Evolutionary conservation across 1,284 basidiomycete genomes (phyloP).

Genomic region (Sporisorium exsertum): DNA sequence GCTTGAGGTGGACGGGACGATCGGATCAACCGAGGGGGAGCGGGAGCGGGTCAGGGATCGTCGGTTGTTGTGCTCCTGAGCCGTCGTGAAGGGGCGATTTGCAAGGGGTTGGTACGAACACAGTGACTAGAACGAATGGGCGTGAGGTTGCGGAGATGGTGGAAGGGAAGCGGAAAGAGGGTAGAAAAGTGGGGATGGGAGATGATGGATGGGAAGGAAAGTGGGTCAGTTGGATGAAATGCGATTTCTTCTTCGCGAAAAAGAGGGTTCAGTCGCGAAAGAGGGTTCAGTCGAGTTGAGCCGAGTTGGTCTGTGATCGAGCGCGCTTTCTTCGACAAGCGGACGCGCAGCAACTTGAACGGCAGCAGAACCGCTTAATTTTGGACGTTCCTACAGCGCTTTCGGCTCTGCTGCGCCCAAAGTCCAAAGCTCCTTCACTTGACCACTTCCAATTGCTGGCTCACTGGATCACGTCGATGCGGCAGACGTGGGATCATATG

Average conservation of each 20-base stretch:
- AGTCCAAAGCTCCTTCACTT: no score
- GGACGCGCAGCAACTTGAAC: constrained; percentile 1
- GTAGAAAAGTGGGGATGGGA: not conserved
- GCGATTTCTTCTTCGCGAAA: not conserved
- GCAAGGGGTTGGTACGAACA: no score
- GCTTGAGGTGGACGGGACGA: not conserved
- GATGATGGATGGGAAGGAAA: not conserved
- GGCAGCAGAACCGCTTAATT: no score
- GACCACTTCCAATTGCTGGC: no score
- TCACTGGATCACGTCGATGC: no score
- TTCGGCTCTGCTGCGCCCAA: no score
- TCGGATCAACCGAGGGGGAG: not conserved
- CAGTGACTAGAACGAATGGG: not conserved
- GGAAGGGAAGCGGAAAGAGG: not conserved
- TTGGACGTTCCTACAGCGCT: no score
- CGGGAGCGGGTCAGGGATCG: not conserved
- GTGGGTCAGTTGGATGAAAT: not conserved
- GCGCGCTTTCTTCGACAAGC: not conserved
- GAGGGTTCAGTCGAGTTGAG: not conserved
- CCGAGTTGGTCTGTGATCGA: not conserved
- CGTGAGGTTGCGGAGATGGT: no score
- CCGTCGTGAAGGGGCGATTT: not conserved
- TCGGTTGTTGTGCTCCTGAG: not conserved
- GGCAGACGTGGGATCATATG: not conserved
- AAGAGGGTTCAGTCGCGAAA: not conserved